Conservation (phyloP, 176 grass and related monocot species). For the Carex scoparia region DNA sequence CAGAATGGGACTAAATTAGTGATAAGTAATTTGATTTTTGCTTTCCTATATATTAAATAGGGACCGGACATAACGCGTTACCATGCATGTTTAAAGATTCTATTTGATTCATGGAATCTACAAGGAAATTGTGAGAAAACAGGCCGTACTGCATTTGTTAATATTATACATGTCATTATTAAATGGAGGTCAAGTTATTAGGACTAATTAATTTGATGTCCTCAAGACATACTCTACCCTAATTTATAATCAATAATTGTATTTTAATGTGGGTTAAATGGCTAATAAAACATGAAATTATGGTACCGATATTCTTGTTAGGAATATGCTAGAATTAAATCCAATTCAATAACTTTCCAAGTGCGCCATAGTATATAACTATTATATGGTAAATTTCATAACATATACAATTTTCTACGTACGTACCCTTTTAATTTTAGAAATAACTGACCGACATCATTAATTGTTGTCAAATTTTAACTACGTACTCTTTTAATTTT, state of each 20-base stretch:
- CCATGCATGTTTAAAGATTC: too few species aligned
- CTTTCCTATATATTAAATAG: background rate
- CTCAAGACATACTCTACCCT: background rate
- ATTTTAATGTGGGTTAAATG: background rate
- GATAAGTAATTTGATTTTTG: background rate
- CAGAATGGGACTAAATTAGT: background rate
- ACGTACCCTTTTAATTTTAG: too few species aligned
- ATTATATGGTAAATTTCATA: too few species aligned
- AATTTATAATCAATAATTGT: background rate
- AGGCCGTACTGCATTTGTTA: background rate
- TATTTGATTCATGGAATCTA: too few species aligned
- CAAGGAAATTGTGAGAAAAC: too few species aligned
- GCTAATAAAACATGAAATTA: background rate
- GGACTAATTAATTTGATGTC: background rate
- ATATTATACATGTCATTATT: background rate
- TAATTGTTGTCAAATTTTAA: too few species aligned
- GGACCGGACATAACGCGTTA: conserved; percentile 4
- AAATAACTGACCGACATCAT: too few species aligned
- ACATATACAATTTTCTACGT: too few species aligned
- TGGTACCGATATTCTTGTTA: background rate
- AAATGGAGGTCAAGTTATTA: background rate
- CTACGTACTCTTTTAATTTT: too few species aligned
- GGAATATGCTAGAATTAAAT: background rate
- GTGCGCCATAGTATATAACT: too few species aligned
- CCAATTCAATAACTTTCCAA: background rate